Evolutionary conservation across 1,284 basidiomycete species (phyloP).

Genomic region (Leccinum huronense): DNA sequence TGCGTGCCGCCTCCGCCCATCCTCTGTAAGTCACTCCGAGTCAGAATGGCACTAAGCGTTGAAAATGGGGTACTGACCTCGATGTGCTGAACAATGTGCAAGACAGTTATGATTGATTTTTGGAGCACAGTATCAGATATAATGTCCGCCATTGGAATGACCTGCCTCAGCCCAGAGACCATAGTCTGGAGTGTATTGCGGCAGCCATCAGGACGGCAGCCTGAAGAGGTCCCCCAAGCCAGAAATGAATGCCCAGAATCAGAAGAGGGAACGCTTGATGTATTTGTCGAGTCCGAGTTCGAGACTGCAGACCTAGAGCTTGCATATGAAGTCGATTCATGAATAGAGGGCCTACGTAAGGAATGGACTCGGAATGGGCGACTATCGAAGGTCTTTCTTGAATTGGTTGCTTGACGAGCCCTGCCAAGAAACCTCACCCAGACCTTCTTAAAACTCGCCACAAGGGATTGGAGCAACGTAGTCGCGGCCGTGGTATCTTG

Average conservation of each 20-base stretch:
- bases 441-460: conserved; percentile 8
- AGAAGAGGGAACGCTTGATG: neutral
- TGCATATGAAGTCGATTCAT: neutral
- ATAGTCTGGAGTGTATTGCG: conserved; percentile 3
- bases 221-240: neutral
- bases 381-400: neutral
- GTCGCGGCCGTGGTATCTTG: conserved; percentile 21
- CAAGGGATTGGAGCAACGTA: conserved; percentile 11
- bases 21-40: neutral
- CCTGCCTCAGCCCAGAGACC: conserved; percentile 16
- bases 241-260: neutral
- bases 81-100: conserved; percentile 15
- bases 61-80: conserved; percentile 11
- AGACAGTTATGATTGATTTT: conserved; percentile 15
- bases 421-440: conserved; percentile 9
- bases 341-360: neutral
- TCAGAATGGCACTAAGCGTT: neutral
- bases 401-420: neutral
- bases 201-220: conserved; percentile 6
- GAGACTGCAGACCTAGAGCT: neutral
- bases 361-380: too few relatives aligned
- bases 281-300: neutral
- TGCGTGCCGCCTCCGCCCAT: conserved; percentile 17
- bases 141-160: conserved; percentile 17
- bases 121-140: conserved; percentile 9